Percentiles rank a stretch among this genome's conserved stretches.
phyloP scores from a whole-genome alignment of 257 asterid genomes.

The Coffea eugenioides region DNA sequence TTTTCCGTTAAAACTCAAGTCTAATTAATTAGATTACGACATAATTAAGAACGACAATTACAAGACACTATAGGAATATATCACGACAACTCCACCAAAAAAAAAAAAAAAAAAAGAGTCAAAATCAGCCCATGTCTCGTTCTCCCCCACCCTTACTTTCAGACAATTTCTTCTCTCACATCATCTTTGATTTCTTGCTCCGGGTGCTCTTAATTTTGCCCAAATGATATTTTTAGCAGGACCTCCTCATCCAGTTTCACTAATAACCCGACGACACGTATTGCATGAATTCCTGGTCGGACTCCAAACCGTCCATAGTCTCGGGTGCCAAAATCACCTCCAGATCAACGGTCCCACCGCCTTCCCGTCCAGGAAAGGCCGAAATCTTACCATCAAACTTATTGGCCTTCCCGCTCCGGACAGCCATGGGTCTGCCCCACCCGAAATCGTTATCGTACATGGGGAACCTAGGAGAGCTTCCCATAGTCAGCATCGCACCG shows the following conservation, averaged over 20 bases:
- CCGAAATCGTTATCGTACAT: constrained; percentile 49
- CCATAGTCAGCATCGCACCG: constrained; percentile 43
- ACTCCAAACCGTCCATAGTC: constrained; percentile 32
- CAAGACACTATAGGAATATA: neutral
- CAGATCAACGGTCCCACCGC: constrained; percentile 40
- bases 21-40: neutral
- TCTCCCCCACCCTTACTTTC: neutral
- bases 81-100: neutral
- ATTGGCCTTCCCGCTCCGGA: constrained; percentile 36
- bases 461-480: constrained; percentile 43
- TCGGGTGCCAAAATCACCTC: constrained; percentile 42
- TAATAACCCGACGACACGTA: constrained; percentile 18
- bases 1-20: neutral
- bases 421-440: constrained; percentile 44
- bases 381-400: constrained; percentile 41
- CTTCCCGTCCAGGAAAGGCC: constrained; percentile 37
- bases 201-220: neutral
- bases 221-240: neutral
- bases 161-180: neutral
- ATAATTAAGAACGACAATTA: neutral
- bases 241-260: neutral
- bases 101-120: neutral
- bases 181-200: neutral
- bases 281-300: constrained; percentile 43
- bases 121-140: neutral